These are phyloP conservation scores for Yamadazyma paraphyllophila DNA, from an alignment of 805 yeast species.

Conservation along the genomic window DNA sequence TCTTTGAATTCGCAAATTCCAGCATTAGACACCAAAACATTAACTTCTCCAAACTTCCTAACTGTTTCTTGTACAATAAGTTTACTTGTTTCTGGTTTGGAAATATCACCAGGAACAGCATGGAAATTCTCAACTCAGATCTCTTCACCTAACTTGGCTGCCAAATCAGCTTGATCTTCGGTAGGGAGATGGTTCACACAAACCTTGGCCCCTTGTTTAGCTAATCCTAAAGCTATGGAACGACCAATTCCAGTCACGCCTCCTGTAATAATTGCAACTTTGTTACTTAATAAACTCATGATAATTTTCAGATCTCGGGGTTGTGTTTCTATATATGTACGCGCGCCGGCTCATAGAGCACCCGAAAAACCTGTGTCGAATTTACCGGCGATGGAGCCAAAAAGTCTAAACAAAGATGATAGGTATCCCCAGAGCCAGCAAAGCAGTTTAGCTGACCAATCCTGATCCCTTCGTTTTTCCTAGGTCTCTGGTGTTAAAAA, in stretches of 20 bases:
- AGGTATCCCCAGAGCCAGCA: no score
- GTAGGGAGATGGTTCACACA: slow-evolving; percentile 33
- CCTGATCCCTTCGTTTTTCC: no score
- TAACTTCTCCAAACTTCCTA: slow-evolving; percentile 36
- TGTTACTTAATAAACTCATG: slow-evolving; percentile 24
- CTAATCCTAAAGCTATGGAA: slow-evolving; percentile 42
- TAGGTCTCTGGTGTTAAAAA: no score
- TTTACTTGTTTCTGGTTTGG: slow-evolving; percentile 35
- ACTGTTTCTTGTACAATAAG: slow-evolving; percentile 30
- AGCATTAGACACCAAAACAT: slow-evolving; percentile 46
- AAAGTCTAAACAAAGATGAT: no score
- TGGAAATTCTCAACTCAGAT: slow-evolving; percentile 23
- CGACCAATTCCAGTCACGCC: slow-evolving; percentile 48
- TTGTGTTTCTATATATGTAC: neutral
- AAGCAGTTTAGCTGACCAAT: no score
- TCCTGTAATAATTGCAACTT: slow-evolving; percentile 43
- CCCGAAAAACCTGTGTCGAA: neutral
- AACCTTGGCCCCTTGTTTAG: slow-evolving; percentile 42
- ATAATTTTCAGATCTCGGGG: neutral
- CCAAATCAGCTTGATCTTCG: slow-evolving; percentile 16
- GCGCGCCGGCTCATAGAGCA: neutral
- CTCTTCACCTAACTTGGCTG: slow-evolving; percentile 20
- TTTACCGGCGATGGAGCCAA: no score
- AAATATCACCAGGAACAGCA: slow-evolving; percentile 46
- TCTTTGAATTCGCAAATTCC: slow-evolving; percentile 44